Percentiles rank a stretch among this genome's conserved stretches.
phyloP scores from a whole-genome alignment of 306 rosid species.

The Potentilla sterilis region DNA sequence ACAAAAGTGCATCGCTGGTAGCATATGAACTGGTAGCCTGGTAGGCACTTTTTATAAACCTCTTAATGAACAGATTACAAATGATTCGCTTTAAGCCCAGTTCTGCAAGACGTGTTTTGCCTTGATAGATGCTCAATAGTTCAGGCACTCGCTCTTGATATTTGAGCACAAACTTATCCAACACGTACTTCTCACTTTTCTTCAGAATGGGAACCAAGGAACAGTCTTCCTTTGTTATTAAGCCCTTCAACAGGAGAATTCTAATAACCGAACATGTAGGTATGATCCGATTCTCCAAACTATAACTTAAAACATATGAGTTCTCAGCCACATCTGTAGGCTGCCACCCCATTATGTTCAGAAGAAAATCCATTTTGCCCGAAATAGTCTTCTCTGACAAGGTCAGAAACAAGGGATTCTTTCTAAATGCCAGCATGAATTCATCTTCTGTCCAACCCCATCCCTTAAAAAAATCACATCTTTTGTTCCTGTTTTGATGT shows the following conservation, averaged over 20 bases:
- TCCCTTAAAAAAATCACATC: background rate
- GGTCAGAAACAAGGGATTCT: background rate
- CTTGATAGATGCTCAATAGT: constrained; percentile 1
- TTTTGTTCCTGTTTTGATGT: background rate
- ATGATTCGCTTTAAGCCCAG: background rate
- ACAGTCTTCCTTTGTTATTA: background rate
- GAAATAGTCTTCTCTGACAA: background rate
- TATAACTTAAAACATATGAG: background rate
- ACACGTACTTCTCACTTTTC: background rate
- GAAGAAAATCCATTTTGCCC: constrained; percentile 1
- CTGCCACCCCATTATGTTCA: background rate
- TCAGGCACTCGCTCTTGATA: constrained; percentile 3
- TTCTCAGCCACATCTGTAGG: background rate
- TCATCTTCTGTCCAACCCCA: constrained; percentile 2
- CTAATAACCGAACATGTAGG: constrained; percentile 1
- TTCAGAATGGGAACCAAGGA: background rate
- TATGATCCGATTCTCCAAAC: constrained; percentile 12
- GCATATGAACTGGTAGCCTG: background rate
- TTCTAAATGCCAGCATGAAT: background rate
- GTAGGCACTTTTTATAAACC: background rate
- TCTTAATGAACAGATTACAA: background rate
- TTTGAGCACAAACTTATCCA: background rate
- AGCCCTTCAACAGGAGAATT: constrained; percentile 1
- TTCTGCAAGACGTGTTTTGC: background rate
- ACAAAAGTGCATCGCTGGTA: background rate